phyloP scores from a whole-genome alignment of 352 stramenopile genomes.

The Aphanomyces cochlioides region DNA sequence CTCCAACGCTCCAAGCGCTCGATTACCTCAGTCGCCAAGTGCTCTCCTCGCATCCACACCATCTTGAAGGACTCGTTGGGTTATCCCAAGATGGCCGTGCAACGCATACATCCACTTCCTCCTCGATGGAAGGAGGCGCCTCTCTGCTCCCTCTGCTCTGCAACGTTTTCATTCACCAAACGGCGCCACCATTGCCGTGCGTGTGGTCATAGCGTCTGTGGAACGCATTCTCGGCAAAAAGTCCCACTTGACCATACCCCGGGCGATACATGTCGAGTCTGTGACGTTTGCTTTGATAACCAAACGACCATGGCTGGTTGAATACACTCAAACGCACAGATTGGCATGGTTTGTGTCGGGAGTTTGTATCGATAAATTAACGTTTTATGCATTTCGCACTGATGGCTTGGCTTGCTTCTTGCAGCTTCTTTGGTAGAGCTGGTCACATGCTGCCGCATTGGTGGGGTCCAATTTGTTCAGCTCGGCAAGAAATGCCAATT shows the following conservation, averaged over 20 bases:
- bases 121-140: constrained; percentile 16
- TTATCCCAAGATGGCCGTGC: constrained; percentile 5
- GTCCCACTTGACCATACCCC: not conserved
- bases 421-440: not conserved
- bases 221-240: not conserved
- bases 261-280: constrained; percentile 6
- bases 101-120: not conserved
- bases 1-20: not conserved
- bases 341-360: too few relatives aligned
- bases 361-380: too few relatives aligned
- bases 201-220: constrained; percentile 20
- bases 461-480: constrained; percentile 6
- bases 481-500: constrained; percentile 10
- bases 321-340: too few relatives aligned
- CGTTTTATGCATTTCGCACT: too few relatives aligned
- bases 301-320: not conserved
- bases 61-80: not conserved
- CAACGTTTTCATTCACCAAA: constrained; percentile 1
- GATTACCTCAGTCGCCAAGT: not conserved
- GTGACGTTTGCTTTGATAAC: constrained; percentile 16
- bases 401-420: too few relatives aligned
- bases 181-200: constrained; percentile 25
- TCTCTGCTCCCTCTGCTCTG: constrained; percentile 5
- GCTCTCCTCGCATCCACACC: not conserved
- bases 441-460: not conserved